phyloP scores from a whole-genome alignment of 148 eudicot genomes.

The Nepenthes mirabilis region DNA sequence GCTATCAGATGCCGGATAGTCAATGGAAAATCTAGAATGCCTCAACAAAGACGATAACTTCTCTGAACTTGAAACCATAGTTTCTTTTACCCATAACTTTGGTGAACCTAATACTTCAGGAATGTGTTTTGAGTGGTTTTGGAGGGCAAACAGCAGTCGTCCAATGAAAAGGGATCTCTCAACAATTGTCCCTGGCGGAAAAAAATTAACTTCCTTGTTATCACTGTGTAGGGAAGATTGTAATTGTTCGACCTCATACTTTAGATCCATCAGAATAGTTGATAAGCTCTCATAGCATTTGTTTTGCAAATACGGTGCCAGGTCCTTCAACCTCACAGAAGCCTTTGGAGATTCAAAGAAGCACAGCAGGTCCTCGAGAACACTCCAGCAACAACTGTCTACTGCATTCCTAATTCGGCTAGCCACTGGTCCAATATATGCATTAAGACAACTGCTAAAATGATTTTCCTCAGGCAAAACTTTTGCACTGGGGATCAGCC shows the following conservation, averaged over 20 bases:
- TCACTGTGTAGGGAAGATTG: slow-evolving; percentile 36
- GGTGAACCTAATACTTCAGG: slow-evolving; percentile 87
- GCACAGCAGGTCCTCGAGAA: slow-evolving; percentile 66
- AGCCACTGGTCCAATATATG: slow-evolving; percentile 75
- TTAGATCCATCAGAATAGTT: slow-evolving; percentile 51
- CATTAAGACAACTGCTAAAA: slow-evolving; percentile 64
- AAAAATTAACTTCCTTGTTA: slow-evolving; percentile 17
- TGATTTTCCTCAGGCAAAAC: slow-evolving; percentile 45
- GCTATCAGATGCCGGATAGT: slow-evolving; percentile 34
- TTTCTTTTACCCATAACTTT: slow-evolving; percentile 58
- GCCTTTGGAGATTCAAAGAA: slow-evolving; percentile 96
- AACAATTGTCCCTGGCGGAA: slow-evolving; percentile 37
- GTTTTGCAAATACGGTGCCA: slow-evolving; percentile 66
- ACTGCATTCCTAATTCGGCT: slow-evolving; percentile 83
- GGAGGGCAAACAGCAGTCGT: slow-evolving; percentile 79
- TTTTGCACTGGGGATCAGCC: slow-evolving; percentile 32
- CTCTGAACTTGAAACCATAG: slow-evolving; percentile 26
- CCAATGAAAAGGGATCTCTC: slow-evolving; percentile 84
- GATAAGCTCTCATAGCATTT: slow-evolving; percentile 62
- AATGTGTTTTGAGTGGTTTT: slow-evolving; percentile 69
- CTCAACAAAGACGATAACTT: slow-evolving; percentile 32
- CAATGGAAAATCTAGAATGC: slow-evolving; percentile 35
- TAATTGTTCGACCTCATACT: slow-evolving; percentile 52
- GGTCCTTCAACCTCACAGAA: slow-evolving; percentile 52
- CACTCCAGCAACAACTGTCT: slow-evolving; percentile 59